Evolutionary conservation across 441 rosid species (phyloP), one percentile per base, ranked within the genome.

Genomic region (Croton laevigatus): DNA sequence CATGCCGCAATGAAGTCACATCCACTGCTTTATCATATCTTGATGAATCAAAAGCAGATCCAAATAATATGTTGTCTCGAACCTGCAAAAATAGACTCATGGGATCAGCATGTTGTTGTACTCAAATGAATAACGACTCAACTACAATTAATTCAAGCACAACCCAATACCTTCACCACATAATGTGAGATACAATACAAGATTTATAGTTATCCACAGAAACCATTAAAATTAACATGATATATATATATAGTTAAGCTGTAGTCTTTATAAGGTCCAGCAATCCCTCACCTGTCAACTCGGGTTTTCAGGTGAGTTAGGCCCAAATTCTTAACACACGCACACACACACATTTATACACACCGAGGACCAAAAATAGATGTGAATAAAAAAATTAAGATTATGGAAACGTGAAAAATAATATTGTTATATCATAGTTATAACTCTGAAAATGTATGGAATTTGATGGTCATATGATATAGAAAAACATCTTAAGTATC

Each of bases 11-110:
- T 44, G 97, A 81, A 68, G 99, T 94, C 75, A 90, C 90, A 72
- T 90, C 91, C 74, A 94, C 84, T 69, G 94, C 89, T 82, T 71
- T 90, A 80, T 84, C 84, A 78, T 94, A 94, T 82, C 85, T 88
- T 64, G 84, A 84, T n/a, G 71, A 66, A 68, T 89, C 91, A 73
- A 84, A 92, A 52, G 89, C 51, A 69, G 96, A 75, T 62, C 97
- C 98, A 78, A 94, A 94, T 69, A 92, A 79, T 62, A 94, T 92
- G 79, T 94, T 94, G 66, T 84, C 98, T 34, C 93, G 88, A 66
- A 94, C 96, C 99, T 94, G 81, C 69, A 78, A 72, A 51, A 55
- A 74, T 53, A 60, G 40, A 62, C 14, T 61, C 38, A 19, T 46
- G 64, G 67, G 36, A 65, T 62, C 59, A 74, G 51, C 44, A 49